Evolutionary conservation across 805 yeast genomes (phyloP), one percentile per base, ranked within the genome.

Genomic region (Maudiozyma barnettii): DNA sequence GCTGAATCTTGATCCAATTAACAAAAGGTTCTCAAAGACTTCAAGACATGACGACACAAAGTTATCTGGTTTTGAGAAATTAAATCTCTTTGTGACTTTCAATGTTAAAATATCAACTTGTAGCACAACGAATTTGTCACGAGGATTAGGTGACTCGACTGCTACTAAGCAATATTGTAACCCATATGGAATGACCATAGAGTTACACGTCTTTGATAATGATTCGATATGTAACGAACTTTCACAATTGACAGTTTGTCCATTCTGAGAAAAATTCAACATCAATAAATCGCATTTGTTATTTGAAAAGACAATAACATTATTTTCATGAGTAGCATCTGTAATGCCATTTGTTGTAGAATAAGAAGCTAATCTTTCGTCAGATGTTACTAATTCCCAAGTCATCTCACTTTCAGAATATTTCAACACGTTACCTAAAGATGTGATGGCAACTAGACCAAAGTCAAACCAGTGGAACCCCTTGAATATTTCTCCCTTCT

Each of bases 1-100:
- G 14, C 87, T 84, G 56, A 75, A 78, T 51, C 95, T 69, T 3
- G 93, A 84, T 0, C 93, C 95, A 18, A 88, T 63, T 16, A 83
- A 56, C 1, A 86, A 56, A 62, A 70, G 67, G 18, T 65, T 52
- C 1, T 59, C 49, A 52, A 75, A 78, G 35, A 71, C 64, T 21
- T 65, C 70, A 23, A 82, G 58, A n/a, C 81, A 74, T 0, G 91
- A 79, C 0, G 83, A 70, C 1, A 79, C 75, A 55, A 84, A 79
- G 16, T 73, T 70, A 10, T 68, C 70, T 4, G 75, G 74, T 33
- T 76, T 78, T 16, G 58, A 68, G 3, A 64, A 56, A 2, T 40
- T 42, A 14, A 51, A 53, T 16, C 51, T 53, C 3, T 52, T 45
- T 2, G 45, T 39, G 3, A 71, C 36, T 2, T 60, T 56, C 2